Conservation (phyloP, 345 rosid species). For the Carallia brachiata region DNA sequence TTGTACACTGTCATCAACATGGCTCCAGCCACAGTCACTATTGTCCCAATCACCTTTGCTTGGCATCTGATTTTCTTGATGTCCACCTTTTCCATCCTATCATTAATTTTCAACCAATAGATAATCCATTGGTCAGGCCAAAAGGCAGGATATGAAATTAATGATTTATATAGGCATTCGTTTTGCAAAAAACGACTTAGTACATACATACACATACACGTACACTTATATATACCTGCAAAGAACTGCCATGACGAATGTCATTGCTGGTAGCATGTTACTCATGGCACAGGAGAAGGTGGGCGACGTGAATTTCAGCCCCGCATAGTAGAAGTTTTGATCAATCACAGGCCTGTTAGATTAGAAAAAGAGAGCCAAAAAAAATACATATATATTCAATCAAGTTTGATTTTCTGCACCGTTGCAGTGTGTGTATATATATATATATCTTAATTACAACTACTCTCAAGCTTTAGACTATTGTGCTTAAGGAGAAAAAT, state of each 20-base stretch:
- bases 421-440: no score
- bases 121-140: neutral
- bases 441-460: no score
- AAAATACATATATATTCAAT: no score
- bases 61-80: constrained; percentile 24
- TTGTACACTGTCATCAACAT: constrained; percentile 35
- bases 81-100: constrained; percentile 27
- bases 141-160: neutral
- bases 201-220: neutral
- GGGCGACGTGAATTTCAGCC: constrained; percentile 28
- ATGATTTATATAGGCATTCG: no score
- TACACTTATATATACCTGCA: constrained; percentile 11
- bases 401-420: no score
- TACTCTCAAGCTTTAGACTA: no score
- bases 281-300: constrained; percentile 29
- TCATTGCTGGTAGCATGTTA: constrained; percentile 29
- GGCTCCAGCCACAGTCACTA: constrained; percentile 29
- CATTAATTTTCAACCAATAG: neutral
- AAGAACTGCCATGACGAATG: constrained; percentile 30
- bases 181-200: no score
- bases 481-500: neutral
- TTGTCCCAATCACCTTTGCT: constrained; percentile 30
- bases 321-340: constrained; percentile 28
- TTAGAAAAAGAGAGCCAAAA: neutral
- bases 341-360: constrained; percentile 27